Evolutionary conservation across 192 early-diverging fungal species (phyloP), one percentile per base, ranked within the genome.

Genomic region (Chytriomyces sp.): DNA sequence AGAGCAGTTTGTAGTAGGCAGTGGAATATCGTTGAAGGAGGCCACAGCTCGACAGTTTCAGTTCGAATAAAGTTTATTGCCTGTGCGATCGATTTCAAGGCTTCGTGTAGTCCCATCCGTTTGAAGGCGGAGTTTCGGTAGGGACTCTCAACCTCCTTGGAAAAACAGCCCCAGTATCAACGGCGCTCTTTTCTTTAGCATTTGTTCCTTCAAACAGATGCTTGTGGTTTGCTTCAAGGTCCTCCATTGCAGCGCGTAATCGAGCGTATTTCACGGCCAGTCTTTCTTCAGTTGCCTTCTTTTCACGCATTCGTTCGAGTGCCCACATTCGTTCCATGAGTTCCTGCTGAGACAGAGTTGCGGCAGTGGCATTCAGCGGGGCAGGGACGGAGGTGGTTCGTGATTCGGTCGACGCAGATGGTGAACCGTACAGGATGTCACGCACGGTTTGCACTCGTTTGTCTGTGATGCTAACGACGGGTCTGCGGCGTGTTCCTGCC

Each of bases 161-260:
- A 45, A 88, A 85, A 26, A 75, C 61, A 26, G 57, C 71, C 43
- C 59, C 66, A 7, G 43, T n/a, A 47, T 77, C 76, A 46, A 61
- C 46, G n/a, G 67, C 68, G 26, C 82, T 73, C 61, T 60, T 45
- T 23, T 78, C 59, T 10, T 72, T 66, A 0, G 57, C 67, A 7
- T 69, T 69, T 10, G 84, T 82, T 16, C 77, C 86, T 70, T 85
- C 81, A 79, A 88, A 88, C 43, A 88, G 70, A 24, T 80, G 10
- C 26, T 48, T 45, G 57, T 88, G 84, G 48, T 78, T 77, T 50
- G 63, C 75, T 71, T 88, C 76, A 35, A 88, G 71, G 67, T 84
- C 80, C 72, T 82, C 82, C 82, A 85, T 88, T 20, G 86, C 86
- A 60, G 45, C 28, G 43, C 82, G 79, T 81, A 88, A 85, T 24